A percentile compares a stretch with the other conserved stretches of the same genome.
These are phyloP conservation scores for Lasiosphaeria hispida DNA, from an alignment of 495 filamentous ascomycete species.

Conservation along the genomic window DNA sequence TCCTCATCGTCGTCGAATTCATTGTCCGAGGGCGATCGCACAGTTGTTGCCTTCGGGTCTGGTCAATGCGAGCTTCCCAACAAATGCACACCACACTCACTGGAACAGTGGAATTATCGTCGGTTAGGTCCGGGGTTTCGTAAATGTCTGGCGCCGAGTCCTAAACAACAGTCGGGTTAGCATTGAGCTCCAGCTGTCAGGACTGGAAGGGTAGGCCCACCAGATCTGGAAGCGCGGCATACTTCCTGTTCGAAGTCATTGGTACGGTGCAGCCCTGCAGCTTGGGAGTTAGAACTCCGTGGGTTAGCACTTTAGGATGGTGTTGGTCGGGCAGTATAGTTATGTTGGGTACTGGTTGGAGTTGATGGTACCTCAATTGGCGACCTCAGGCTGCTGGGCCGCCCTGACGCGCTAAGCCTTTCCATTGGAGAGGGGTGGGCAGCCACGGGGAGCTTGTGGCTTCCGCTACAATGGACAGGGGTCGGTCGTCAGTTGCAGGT, in stretches of 20 bases:
- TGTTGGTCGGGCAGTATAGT: not conserved
- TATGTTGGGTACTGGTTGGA: not conserved
- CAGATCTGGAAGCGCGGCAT: conserved; percentile 80
- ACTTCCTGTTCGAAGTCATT: conserved; percentile 65
- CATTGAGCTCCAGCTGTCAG: conserved; percentile 12
- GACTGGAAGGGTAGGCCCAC: conserved; percentile 43
- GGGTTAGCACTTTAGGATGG: not conserved
- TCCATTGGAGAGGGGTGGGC: too few relatives aligned
- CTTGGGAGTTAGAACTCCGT: not conserved
- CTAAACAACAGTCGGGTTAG: conserved; percentile 41
- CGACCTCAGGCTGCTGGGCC: too few relatives aligned
- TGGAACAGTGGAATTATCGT: conserved; percentile 80
- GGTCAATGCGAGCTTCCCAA: conserved; percentile 21
- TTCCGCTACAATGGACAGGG: too few relatives aligned
- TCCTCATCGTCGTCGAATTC: conserved; percentile 64
- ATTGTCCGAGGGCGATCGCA: conserved; percentile 63
- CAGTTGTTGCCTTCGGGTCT: conserved; percentile 55
- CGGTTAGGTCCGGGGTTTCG: conserved; percentile 87
- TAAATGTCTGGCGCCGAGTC: conserved; percentile 92
- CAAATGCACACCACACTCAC: conserved; percentile 42
- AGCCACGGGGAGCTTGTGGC: too few relatives aligned
- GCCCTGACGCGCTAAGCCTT: too few relatives aligned
- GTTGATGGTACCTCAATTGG: too few relatives aligned
- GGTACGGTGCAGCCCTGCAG: conserved; percentile 1
- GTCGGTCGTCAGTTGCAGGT: too few relatives aligned